Evolutionary conservation across 805 yeast genomes (phyloP), one percentile per base, ranked within the genome.

Genomic region (Hanseniaspora nectarophila): DNA sequence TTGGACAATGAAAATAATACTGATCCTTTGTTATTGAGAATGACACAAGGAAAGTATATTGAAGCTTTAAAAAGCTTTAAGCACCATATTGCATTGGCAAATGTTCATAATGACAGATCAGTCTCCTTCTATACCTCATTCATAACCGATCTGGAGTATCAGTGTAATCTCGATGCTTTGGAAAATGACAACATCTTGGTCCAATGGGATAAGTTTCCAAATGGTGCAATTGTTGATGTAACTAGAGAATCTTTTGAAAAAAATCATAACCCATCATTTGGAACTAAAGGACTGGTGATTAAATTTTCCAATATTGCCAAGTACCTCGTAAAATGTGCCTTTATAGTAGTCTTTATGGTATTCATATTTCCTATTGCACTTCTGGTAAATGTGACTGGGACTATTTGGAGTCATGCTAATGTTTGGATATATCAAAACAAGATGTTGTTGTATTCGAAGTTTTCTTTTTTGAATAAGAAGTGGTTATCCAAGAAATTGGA

Each of bases 121-220:
- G 97, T 89, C 7, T 82, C 90, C 15, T 90, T 87, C 64, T 85
- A 79, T 67, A 86, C 97, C 0, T 73, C 95, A 0, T 88, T 72
- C 64, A 82, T 90, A 54, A 73, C 90, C 3, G 73, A 80, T 29
- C 32, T 24, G 20, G 26, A 18, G 21, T 45, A 46, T 18, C 20
- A 13, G 6, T 53, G 55, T 43, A 42, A 37, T 26, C 23, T 18
- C 2, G 16, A 42, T n/a, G 24, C 45, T 10, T 18, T 26, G 2
- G 55, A 53, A 31, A 32, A 26, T 4, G 52, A 45, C n/a, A 10
- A 6, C 15, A 24, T 48, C 8, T 26, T 53, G 13, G 7, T 9
- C 15, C 13, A 34, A 9, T 40, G 49, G 42, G 32, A 20, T 2
- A 20, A 43, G 21, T 45, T 52, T 32, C 54, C 54, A 12, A 29